Base-by-base conservation (phyloP, 441 rosid species). In the Gossypium lobatum region DNA sequence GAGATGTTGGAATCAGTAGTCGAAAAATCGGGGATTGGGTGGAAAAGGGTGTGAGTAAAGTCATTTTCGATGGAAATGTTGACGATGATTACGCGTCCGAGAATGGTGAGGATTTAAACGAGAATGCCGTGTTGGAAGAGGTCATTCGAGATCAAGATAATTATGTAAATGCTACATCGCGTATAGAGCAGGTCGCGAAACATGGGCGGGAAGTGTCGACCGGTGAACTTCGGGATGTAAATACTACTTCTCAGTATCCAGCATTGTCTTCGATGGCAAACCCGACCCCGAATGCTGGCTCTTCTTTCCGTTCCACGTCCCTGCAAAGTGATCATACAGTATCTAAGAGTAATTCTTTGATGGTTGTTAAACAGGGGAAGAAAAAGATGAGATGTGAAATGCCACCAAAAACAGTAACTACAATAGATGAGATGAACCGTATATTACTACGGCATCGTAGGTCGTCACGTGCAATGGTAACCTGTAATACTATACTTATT, bases 391-490 rank as follows among this genome's bases (percentile, higher is more conserved):
- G 80, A 71, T 85, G 84, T 73, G 82, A 89, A n/a, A 79, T 92
- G 89, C 97, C 97, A 73, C 97, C 97, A 71, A 88, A 88, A 73
- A 85, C 91, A 62, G 81, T 92, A 66, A 92, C 94, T 57, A 78
- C 84, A 16, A 73, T 91, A 67, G 84, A 83, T 53, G 91, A 88
- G 85, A 94, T 94, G 97, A 81, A 89, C 72, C 80, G 13, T 10
- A 77, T 86, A 63, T 77, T 91, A 74, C 64, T 11, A 52, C 83
- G 86, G 59, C 83, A 81, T 68, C 93, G 85, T 48, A 81, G 81
- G 70, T 85, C 91, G 71, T 89, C 97, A 57, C 93, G 91, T 1
- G 83, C 97, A 34, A 84, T 84, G 97, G 97, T 94, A 88, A 7
- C 71, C 64, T 70, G 17, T 17, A 45, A 57, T 50, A 11, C 66